These are phyloP conservation scores for Trifolium pratense DNA, from an alignment of 306 rosid genomes.

Conservation along the genomic window DNA sequence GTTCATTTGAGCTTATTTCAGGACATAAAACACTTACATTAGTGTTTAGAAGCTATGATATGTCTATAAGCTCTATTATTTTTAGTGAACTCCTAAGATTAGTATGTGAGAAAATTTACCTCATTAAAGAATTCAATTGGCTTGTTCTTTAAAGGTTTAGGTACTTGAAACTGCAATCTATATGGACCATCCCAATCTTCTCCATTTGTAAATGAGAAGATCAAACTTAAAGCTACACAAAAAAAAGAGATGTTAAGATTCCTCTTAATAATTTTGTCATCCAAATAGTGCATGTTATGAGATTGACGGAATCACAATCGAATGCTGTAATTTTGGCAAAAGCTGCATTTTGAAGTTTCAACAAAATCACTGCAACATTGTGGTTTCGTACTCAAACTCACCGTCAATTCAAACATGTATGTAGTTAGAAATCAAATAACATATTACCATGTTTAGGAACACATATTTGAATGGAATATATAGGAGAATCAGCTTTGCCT, in stretches of 20 bases:
- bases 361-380: not conserved
- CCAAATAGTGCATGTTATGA: not conserved
- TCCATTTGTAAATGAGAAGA: conserved; percentile 96
- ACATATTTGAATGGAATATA: conserved; percentile 82
- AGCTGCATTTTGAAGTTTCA: not conserved
- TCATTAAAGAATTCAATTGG: conserved; percentile 82
- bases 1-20: too few species aligned
- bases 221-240: conserved; percentile 72
- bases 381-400: not conserved
- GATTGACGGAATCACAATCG: not conserved
- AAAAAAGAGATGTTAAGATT: conserved; percentile 20
- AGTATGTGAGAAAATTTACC: conserved; percentile 46
- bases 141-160: conserved; percentile 66
- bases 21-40: not conserved
- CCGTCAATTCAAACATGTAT: not conserved
- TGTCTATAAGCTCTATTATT: not conserved
- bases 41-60: not conserved
- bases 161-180: conserved; percentile 76
- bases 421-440: conserved; percentile 38
- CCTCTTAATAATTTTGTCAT: not conserved
- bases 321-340: not conserved
- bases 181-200: conserved; percentile 97
- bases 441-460: conserved; percentile 88
- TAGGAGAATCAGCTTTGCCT: conserved; percentile 89
- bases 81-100: too few species aligned